Evolutionary conservation across 331 rosid genomes (phyloP), one percentile per base, ranked within the genome.

Genomic region (Stylosanthes scabra): DNA sequence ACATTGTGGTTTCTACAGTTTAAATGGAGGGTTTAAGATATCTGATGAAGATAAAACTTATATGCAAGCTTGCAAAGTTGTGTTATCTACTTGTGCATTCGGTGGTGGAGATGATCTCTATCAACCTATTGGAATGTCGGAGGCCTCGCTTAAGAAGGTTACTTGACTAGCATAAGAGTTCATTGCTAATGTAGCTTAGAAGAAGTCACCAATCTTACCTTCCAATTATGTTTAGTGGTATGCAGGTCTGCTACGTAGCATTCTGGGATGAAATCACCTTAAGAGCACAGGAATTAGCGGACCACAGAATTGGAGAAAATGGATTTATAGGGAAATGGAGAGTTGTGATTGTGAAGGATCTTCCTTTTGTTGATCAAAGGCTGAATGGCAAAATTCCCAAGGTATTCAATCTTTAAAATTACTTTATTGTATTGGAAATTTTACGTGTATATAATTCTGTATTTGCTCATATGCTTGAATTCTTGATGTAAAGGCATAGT

Each of bases 31-130:
- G 67, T 94, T 89, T 77, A 87, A 77, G 80, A 80, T 94, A 81
- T 87, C 97, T 77, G 66, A 80, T 59, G 86, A 86, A 82, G 99
- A 94, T 81, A 75, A 70, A 76, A 80, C 64, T 47, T 90, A 74
- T 76, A 87, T 91, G 97, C 74, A 82, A 68, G 58, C 81, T 73
- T 94, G 99, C 80, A 72, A 88, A 70, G 82, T 73, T 29, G 99
- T 84, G 66, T 91, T 94, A 34, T 94, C 97, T 64, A 91, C 99
- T 59, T 94, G 99, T 87, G 89, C 97, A 63, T 94, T 94, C 87
- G 99, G 99, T 68, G 99, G 99, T 8, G 97, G 96, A 58, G 98
- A 94, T 85, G 97, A 94, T 88, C 97, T 94, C 62, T 94, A 94
- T 85, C 99, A 91, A 74, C 99, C 99, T 2, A 90, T 95, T 66